Conservation (phyloP, 176 grass and related monocot genomes). For the Lolium multiflorum region DNA sequence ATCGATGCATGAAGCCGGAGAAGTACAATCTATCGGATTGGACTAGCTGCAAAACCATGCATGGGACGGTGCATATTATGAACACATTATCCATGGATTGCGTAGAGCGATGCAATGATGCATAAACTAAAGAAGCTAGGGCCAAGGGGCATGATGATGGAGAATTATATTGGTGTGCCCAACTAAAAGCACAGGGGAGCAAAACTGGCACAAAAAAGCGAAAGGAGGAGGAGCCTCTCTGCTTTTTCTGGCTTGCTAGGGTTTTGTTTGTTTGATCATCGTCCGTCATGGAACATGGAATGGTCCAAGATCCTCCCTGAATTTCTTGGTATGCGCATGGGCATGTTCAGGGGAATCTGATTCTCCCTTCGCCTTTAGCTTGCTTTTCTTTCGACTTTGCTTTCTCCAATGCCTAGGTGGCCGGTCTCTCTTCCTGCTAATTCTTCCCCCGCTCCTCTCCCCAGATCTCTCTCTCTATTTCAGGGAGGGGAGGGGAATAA, state of each 20-base stretch:
- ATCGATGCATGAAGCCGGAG: background rate
- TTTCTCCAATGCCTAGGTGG: conserved; percentile 31
- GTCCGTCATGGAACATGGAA: conserved; percentile 22
- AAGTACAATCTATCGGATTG: conserved; percentile 7
- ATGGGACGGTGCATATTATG: background rate
- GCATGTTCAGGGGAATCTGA: conserved; percentile 36
- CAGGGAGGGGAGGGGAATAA: background rate
- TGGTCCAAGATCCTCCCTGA: conserved; percentile 34
- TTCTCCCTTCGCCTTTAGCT: conserved; percentile 21
- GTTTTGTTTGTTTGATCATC: conserved; percentile 25
- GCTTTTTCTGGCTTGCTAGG: background rate
- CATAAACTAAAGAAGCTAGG: conserved; percentile 14
- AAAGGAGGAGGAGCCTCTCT: conserved; percentile 3
- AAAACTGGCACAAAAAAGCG: conserved; percentile 36
- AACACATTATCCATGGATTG: conserved; percentile 1
- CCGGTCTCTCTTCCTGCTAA: background rate
- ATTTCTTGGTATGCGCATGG: conserved; percentile 34
- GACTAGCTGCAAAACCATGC: conserved; percentile 20
- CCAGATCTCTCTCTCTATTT: background rate
- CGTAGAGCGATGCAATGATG: background rate
- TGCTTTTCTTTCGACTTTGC: conserved; percentile 24
- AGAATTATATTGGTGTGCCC: conserved; percentile 21
- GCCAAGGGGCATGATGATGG: conserved; percentile 25
- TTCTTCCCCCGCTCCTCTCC: background rate
- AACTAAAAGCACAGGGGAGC: conserved; percentile 12